Base-by-base conservation (phyloP, 78 protist genomes). In the Chrysochromulina parva region DNA sequence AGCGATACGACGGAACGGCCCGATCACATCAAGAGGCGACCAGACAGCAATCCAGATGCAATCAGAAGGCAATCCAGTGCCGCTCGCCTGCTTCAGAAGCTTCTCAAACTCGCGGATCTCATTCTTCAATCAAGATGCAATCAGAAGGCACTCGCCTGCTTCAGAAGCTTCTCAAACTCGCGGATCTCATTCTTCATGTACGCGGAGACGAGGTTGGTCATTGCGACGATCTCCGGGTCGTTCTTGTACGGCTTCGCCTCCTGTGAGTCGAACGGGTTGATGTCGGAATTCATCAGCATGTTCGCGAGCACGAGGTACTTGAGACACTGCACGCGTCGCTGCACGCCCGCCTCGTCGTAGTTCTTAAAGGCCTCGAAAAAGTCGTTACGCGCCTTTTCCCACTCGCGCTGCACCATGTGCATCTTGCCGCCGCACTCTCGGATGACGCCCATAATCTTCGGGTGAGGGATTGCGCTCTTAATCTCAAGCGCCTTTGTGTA, bases 321-420 rank as follows among this genome's bases (percentile, higher is more conserved):
- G 78, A 98, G 94, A 94, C 99, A 98, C 91, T 93, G 95, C 16
- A 97, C 93, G 59, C 98, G 92, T 59, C 97, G 90, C 48, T 92
- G 85, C 58, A 85, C 74, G 55, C 98, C 98, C 20, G 98, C 96
- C 88, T 96, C 97, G 90, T 98, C 99, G 93, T 96, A 98, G 94
- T 92, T 96, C 96, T 98, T 98, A 96, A 98, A 98, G 17, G 99
- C 99, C 92, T 98, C 99, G 76, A 98, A 98, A 59, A 98, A 98
- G 93, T 97, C 99, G 16, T 82, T 85, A 2, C 67, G 38, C 57
- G 88, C 92, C 65, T 5, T 0, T 47, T 65, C 88, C 96, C 97
- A 98, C 59, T 93, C 92, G 47, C 94, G 94, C 73, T 96, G 97
- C 67, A 90, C 71, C 98, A 98, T 94, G 94, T 95, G 95, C 98